A percentile compares a stretch with the other conserved stretches of the same genome.
Conservation (phyloP, 2,329 filamentous ascomycete genomes). For the Erysiphe neolycopersici region DNA sequence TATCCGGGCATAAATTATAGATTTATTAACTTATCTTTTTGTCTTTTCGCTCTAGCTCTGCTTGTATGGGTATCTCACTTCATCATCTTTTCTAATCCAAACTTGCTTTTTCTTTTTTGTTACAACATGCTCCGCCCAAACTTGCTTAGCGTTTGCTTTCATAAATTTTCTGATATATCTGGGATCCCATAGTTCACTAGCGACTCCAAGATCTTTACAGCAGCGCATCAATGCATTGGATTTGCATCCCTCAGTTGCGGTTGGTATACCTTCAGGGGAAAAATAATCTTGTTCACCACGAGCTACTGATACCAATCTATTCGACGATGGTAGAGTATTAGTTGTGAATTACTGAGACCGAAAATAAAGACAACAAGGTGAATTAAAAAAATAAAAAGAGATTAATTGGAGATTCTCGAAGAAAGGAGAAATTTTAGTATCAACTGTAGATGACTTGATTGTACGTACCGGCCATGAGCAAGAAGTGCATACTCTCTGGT, state of each 20-base stretch:
- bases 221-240: slow-evolving; percentile 94
- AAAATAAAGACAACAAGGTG: not conserved
- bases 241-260: slow-evolving; percentile 88
- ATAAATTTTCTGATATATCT: slow-evolving; percentile 66
- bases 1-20: too few relatives aligned
- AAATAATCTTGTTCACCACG: slow-evolving; percentile 93
- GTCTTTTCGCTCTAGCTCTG: slow-evolving; percentile 10
- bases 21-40: not conserved
- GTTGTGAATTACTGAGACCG: not conserved
- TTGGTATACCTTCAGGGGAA: slow-evolving; percentile 66
- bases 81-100: slow-evolving; percentile 62
- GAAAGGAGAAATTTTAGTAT: not conserved
- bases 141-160: slow-evolving; percentile 45
- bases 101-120: slow-evolving; percentile 81
- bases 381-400: not conserved
- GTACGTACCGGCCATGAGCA: slow-evolving; percentile 56
- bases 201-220: slow-evolving; percentile 92
- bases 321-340: not conserved
- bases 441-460: not conserved
- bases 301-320: slow-evolving; percentile 68
- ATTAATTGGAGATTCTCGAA: not conserved
- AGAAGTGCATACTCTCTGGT: slow-evolving; percentile 88
- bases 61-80: slow-evolving; percentile 36
- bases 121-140: slow-evolving; percentile 66
- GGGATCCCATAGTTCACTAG: slow-evolving; percentile 90